These are phyloP conservation scores for Serendipita sp. DNA, from an alignment of 768 basidiomycete species.

Conservation along the genomic window DNA sequence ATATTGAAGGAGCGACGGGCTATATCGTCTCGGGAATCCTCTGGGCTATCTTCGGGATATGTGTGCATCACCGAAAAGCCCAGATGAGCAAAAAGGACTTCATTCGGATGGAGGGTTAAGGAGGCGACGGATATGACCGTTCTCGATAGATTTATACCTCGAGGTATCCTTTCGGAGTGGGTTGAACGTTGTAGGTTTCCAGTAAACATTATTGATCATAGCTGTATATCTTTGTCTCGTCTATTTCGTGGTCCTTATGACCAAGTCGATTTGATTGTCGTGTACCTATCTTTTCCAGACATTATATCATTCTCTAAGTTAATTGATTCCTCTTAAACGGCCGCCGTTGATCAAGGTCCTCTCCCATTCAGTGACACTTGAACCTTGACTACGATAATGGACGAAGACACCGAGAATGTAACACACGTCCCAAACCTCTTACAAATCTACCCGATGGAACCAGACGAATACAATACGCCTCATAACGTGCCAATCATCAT, in stretches of 20 bases:
- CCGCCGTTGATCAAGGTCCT: too few relatives aligned
- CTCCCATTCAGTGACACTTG: too few relatives aligned
- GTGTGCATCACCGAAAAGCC: background rate
- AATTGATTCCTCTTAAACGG: too few relatives aligned
- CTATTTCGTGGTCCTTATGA: too few relatives aligned
- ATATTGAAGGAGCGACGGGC: background rate
- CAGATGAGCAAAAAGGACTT: background rate
- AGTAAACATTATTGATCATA: too few relatives aligned
- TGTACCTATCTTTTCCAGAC: too few relatives aligned
- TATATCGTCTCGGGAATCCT: background rate
- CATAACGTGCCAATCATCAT: slow-evolving; percentile 47
- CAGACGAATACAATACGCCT: slow-evolving; percentile 1
- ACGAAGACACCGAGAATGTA: slow-evolving; percentile 1
- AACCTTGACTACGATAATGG: background rate
- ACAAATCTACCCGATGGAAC: background rate
- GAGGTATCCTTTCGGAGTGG: too few relatives aligned
- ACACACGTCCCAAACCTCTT: slow-evolving; percentile 3
- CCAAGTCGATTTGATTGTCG: too few relatives aligned
- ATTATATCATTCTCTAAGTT: too few relatives aligned
- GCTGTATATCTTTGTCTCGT: too few relatives aligned
- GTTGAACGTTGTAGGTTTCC: too few relatives aligned
- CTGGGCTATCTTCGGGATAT: background rate
- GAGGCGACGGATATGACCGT: background rate
- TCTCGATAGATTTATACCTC: too few relatives aligned
- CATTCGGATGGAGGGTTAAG: background rate